Evolutionary conservation across 805 yeast species (phyloP).

Genomic region (Suhomyces prunicola): DNA sequence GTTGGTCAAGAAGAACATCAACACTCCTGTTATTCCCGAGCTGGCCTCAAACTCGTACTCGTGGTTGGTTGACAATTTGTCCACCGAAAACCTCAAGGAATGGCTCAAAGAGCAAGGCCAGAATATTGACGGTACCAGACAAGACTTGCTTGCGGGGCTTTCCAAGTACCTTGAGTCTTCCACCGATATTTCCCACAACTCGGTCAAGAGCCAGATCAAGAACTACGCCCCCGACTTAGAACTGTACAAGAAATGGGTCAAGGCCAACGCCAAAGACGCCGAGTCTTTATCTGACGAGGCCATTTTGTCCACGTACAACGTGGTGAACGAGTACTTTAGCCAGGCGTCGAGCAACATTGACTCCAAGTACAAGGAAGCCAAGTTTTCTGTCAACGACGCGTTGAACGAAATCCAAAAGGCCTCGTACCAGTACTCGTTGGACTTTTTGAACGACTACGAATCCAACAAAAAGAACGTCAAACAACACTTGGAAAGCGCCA

Average conservation of each 20-base stretch:
- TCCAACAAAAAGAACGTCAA: slow-evolving; percentile 6
- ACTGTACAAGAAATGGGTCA: slow-evolving; percentile 10
- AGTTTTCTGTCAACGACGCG: slow-evolving; percentile 13
- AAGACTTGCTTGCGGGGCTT: slow-evolving; percentile 20
- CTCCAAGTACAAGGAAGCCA: slow-evolving; percentile 7
- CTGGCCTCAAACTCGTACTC: slow-evolving; percentile 15
- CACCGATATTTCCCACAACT: slow-evolving; percentile 6
- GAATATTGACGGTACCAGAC: slow-evolving; percentile 20
- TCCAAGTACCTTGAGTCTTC: slow-evolving; percentile 9
- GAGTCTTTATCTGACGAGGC: slow-evolving; percentile 16
- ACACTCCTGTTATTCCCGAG: slow-evolving; percentile 31
- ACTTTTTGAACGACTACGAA: slow-evolving; percentile 9
- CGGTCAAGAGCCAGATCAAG: slow-evolving; percentile 15
- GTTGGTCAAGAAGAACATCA: slow-evolving; percentile 37
- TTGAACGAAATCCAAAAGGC: slow-evolving; percentile 16
- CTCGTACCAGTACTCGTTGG: slow-evolving; percentile 16
- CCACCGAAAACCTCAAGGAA: slow-evolving; percentile 33
- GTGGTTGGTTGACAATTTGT: slow-evolving; percentile 35
- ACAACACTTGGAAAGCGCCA: slow-evolving; percentile 10
- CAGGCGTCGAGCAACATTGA: slow-evolving; percentile 15
- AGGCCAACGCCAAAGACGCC: slow-evolving; percentile 4
- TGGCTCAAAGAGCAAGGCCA: slow-evolving; percentile 38
- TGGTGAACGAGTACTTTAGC: slow-evolving; percentile 18
- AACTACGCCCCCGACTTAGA: slow-evolving; percentile 16
- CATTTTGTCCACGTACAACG: slow-evolving; percentile 13